Evolutionary conservation across 768 basidiomycete species (phyloP).

Genomic region (Coprinopsis sp.): DNA sequence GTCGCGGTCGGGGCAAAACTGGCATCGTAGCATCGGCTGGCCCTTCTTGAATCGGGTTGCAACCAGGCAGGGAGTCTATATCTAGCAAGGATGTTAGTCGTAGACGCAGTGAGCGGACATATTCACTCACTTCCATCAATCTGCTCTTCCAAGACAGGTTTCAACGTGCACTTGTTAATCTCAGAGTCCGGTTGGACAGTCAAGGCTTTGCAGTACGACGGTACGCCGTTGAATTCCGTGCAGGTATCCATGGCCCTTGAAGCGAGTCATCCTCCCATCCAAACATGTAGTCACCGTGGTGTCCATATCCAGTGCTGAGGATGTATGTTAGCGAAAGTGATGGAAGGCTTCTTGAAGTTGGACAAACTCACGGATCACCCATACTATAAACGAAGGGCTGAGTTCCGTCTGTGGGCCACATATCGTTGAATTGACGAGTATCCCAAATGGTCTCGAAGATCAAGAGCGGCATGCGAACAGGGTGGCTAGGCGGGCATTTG

Average conservation of each 20-base stretch:
- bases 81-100: neutral
- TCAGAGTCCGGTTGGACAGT: slow-evolving; percentile 8
- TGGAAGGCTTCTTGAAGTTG: neutral
- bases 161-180: slow-evolving; percentile 8
- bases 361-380: slow-evolving; percentile 13
- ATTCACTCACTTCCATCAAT: slow-evolving; percentile 9
- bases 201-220: slow-evolving; percentile 3
- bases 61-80: slow-evolving; percentile 5
- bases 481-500: slow-evolving; percentile 9
- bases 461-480: slow-evolving; percentile 9
- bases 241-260: slow-evolving; percentile 10
- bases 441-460: slow-evolving; percentile 14
- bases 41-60: slow-evolving; percentile 10
- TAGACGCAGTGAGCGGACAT: neutral
- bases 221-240: slow-evolving; percentile 9
- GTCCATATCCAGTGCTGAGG: slow-evolving; percentile 9
- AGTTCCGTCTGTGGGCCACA: slow-evolving; percentile 11
- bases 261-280: slow-evolving; percentile 10
- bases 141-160: slow-evolving; percentile 4
- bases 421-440: slow-evolving; percentile 11
- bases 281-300: slow-evolving; percentile 11
- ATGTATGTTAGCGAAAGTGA: neutral
- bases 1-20: no score
- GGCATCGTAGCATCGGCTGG: slow-evolving; percentile 5
- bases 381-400: slow-evolving; percentile 13